Conservation (phyloP, 164 flowering plant species). For the Vitis amurensis region DNA sequence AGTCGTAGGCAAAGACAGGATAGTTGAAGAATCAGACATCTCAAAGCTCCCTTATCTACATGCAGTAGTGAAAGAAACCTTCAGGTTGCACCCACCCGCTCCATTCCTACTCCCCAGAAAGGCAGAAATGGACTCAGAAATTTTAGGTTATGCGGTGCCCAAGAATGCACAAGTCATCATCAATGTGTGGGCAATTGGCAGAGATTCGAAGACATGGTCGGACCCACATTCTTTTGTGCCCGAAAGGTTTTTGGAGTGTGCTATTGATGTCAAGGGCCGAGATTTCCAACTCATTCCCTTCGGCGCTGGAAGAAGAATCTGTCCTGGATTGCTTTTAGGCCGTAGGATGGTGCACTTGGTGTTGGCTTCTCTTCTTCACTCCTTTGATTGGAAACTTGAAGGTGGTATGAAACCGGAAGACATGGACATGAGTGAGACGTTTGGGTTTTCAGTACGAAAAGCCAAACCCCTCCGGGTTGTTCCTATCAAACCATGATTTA, state of each 20-base stretch:
- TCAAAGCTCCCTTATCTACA: conserved; percentile 18
- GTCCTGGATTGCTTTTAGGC: conserved; percentile 22
- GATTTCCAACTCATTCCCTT: conserved; percentile 31
- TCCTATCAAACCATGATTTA: too few species aligned
- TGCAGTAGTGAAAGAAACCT: conserved; percentile 23
- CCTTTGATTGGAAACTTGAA: too few species aligned
- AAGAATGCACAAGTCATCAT: conserved; percentile 27
- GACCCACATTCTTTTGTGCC: conserved; percentile 24
- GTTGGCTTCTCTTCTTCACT: too few species aligned
- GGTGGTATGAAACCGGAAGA: too few species aligned
- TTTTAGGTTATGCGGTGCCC: conserved; percentile 25
- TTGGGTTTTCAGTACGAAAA: too few species aligned
- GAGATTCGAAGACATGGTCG: conserved; percentile 28
- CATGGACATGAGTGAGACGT: too few species aligned
- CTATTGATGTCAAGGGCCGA: conserved; percentile 15
- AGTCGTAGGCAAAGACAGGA: not conserved
- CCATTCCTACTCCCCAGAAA: conserved; percentile 15
- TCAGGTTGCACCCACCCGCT: conserved; percentile 20
- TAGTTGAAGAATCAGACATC: conserved; percentile 16
- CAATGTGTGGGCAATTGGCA: conserved; percentile 31
- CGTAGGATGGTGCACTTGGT: too few species aligned
- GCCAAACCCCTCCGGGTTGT: too few species aligned
- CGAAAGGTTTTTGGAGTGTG: conserved; percentile 29
- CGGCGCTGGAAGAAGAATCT: conserved; percentile 29
- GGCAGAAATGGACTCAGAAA: conserved; percentile 20